These are phyloP conservation scores for Leptomonas pyrrhocoris DNA, from an alignment of 208 protist genomes.

Conservation along the genomic window DNA sequence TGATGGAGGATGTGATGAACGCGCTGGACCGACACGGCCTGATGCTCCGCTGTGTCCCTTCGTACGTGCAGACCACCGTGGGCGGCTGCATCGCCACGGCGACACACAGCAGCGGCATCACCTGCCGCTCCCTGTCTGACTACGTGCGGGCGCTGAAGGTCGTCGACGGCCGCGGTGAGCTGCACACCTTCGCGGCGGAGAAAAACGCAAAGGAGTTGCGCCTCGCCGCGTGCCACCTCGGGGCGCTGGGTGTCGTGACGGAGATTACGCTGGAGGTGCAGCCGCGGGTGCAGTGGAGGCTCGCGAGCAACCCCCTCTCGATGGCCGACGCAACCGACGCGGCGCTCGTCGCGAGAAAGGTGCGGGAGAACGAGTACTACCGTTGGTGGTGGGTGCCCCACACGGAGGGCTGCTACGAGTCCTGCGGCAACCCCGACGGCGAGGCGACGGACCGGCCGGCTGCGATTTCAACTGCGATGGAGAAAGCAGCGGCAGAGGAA, in stretches of 20 bases:
- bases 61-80: constrained; percentile 63
- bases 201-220: constrained; percentile 36
- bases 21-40: constrained; percentile 43
- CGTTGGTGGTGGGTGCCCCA: constrained; percentile 85
- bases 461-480: too few relatives aligned
- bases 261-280: constrained; percentile 65
- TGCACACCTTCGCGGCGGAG: constrained; percentile 23
- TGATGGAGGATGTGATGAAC: constrained; percentile 59
- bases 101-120: constrained; percentile 67
- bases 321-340: constrained; percentile 41
- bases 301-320: constrained; percentile 48
- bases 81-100: constrained; percentile 66
- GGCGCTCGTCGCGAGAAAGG: constrained; percentile 38
- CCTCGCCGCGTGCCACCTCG: constrained; percentile 66
- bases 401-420: constrained; percentile 76
- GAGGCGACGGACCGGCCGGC: neutral
- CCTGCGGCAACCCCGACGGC: constrained; percentile 42
- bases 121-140: constrained; percentile 49
- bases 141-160: constrained; percentile 51
- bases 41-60: constrained; percentile 76
- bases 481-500: neutral
- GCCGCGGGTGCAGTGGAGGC: constrained; percentile 44
- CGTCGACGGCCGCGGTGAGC: constrained; percentile 52
- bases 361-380: constrained; percentile 55
- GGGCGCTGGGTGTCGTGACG: constrained; percentile 66